Conservation (phyloP, 2,329 filamentous ascomycete genomes). For the Trichoderma sp. region DNA sequence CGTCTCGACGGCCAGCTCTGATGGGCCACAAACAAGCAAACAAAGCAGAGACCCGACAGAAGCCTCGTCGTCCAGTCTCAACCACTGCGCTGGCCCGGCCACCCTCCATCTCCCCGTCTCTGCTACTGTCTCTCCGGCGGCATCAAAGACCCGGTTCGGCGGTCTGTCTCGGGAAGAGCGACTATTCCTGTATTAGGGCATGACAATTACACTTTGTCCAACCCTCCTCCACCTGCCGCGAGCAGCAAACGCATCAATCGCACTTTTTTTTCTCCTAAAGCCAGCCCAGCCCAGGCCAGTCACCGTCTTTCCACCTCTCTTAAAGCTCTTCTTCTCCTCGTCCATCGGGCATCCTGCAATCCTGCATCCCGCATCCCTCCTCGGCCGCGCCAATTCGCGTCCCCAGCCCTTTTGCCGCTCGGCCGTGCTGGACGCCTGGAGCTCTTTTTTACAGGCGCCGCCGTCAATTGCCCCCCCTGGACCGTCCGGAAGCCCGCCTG, state of each 20-base stretch:
- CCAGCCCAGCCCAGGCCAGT: not conserved
- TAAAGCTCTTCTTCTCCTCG: not conserved
- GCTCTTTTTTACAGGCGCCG: not conserved
- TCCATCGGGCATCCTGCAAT: not conserved
- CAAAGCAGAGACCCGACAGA: not conserved
- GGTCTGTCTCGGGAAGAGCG: constrained; percentile 24
- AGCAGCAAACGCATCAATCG: constrained; percentile 18
- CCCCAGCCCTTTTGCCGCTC: not conserved
- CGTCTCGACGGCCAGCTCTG: not conserved
- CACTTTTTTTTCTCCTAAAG: constrained; percentile 19
- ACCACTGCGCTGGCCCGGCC: constrained; percentile 14
- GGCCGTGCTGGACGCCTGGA: not conserved
- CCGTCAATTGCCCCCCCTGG: constrained; percentile 25
- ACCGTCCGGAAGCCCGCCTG: constrained; percentile 10
- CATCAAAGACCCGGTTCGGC: constrained; percentile 6
- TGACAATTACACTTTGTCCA: constrained; percentile 19
- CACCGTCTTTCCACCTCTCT: constrained; percentile 16
- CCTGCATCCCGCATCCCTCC: not conserved
- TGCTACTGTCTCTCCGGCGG: not conserved
- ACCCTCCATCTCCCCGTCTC: constrained; percentile 16
- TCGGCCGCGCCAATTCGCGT: not conserved
- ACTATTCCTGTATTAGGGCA: constrained; percentile 23
- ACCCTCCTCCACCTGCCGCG: constrained; percentile 24
- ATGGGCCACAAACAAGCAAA: constrained; percentile 3
- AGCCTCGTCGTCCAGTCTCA: constrained; percentile 2